phyloP scores from a whole-genome alignment of 768 basidiomycete species.

The Pleurotus salmoneostramineus region DNA sequence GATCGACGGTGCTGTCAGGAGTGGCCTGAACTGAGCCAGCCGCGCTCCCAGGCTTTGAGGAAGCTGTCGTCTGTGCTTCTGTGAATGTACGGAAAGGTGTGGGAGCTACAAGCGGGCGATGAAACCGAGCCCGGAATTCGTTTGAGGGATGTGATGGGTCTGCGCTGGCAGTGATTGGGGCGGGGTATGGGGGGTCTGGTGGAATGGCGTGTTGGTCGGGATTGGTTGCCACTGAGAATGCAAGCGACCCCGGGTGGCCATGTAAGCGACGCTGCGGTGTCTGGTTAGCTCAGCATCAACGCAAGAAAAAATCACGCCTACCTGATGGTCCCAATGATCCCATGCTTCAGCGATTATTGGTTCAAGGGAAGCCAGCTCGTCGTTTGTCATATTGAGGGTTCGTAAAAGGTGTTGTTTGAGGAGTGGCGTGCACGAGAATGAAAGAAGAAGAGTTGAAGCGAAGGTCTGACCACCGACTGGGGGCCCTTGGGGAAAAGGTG shows the following conservation, averaged over 20 bases:
- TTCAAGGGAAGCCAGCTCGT: constrained; percentile 75
- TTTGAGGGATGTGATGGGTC: constrained; percentile 26
- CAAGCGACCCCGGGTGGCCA: constrained; percentile 14
- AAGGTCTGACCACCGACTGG: constrained; percentile 70
- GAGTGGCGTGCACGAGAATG: constrained; percentile 70
- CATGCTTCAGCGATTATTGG: constrained; percentile 81
- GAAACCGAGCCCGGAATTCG: constrained; percentile 67
- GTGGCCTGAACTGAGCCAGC: constrained; percentile 20
- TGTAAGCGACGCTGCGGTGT: constrained; percentile 33
- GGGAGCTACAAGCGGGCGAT: constrained; percentile 54
- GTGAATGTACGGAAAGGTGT: constrained; percentile 46
- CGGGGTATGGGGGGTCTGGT: constrained; percentile 16
- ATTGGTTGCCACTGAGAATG: constrained; percentile 12
- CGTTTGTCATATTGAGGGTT: constrained; percentile 69
- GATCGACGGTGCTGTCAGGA: constrained; percentile 30
- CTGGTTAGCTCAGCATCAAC: constrained; percentile 2
- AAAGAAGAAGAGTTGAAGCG: constrained; percentile 71
- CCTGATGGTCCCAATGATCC: constrained; percentile 84
- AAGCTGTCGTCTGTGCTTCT: constrained; percentile 11
- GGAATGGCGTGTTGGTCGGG: constrained; percentile 12
- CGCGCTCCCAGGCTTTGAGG: constrained; percentile 23
- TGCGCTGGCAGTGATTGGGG: constrained; percentile 20
- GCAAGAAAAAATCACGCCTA: constrained; percentile 24
- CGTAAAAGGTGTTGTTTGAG: constrained; percentile 75
- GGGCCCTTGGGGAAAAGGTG: constrained; percentile 58